Conservation (phyloP, 495 filamentous ascomycete genomes). For the Penicillium coffeae region DNA sequence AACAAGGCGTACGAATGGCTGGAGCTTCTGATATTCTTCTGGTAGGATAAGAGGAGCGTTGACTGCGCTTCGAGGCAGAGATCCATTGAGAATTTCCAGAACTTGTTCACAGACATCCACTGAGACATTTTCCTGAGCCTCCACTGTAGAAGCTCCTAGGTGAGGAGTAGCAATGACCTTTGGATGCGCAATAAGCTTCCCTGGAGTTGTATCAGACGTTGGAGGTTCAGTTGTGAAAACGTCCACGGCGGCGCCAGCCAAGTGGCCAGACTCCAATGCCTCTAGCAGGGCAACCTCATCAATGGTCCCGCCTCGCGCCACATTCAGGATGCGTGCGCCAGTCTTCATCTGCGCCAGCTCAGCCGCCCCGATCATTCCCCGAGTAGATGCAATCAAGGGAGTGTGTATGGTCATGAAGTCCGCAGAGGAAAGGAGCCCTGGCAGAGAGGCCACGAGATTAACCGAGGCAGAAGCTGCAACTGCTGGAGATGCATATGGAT, state of each 20-base stretch:
- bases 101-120: slow-evolving; percentile 73
- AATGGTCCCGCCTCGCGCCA: slow-evolving; percentile 70
- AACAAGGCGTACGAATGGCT: slow-evolving; percentile 64
- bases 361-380: slow-evolving; percentile 56
- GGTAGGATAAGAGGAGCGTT: slow-evolving; percentile 71
- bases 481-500: slow-evolving; percentile 63
- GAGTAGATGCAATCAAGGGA: slow-evolving; percentile 66
- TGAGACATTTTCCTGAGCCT: slow-evolving; percentile 73
- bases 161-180: slow-evolving; percentile 68
- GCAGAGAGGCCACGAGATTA: slow-evolving; percentile 46
- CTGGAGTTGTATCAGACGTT: slow-evolving; percentile 42
- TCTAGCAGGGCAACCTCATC: slow-evolving; percentile 65
- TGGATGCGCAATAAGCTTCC: slow-evolving; percentile 54
- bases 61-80: slow-evolving; percentile 64
- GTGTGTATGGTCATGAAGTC: slow-evolving; percentile 77
- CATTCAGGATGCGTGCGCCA: slow-evolving; percentile 63
- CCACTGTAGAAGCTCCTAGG: slow-evolving; percentile 68
- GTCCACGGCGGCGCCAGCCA: slow-evolving; percentile 70
- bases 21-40: slow-evolving; percentile 64
- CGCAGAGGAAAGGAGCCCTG: slow-evolving; percentile 53
- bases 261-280: slow-evolving; percentile 61
- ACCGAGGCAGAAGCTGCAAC: slow-evolving; percentile 57
- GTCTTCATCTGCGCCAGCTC: slow-evolving; percentile 67
- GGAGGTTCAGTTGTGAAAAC: slow-evolving; percentile 72
- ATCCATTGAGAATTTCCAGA: slow-evolving; percentile 59